These are phyloP conservation scores for Irpex rosettiformis DNA, from an alignment of 1,284 basidiomycete species.

Conservation along the genomic window DNA sequence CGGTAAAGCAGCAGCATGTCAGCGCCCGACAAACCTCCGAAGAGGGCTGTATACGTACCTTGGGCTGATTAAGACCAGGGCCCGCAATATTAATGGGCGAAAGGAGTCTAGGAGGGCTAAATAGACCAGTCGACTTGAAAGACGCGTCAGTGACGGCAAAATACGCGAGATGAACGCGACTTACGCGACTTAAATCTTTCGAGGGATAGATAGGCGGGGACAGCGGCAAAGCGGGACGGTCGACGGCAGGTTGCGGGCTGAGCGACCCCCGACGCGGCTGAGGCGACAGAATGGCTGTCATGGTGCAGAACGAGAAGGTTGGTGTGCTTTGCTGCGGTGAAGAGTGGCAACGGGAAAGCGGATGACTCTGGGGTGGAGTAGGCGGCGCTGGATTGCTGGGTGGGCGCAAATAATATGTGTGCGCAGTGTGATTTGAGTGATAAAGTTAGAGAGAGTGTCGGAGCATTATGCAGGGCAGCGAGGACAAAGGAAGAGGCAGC, in stretches of 20 bases:
- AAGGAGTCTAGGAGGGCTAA: constrained; percentile 24
- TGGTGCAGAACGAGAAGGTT: constrained; percentile 14
- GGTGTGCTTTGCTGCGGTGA: constrained; percentile 2
- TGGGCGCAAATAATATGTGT: background rate
- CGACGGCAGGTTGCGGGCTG: constrained; percentile 9
- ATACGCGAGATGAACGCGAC: constrained; percentile 6
- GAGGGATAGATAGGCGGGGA: constrained; percentile 19
- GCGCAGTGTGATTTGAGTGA: background rate
- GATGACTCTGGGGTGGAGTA: constrained; percentile 1
- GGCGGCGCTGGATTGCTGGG: background rate
- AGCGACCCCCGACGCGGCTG: constrained; percentile 22
- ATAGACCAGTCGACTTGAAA: constrained; percentile 17
- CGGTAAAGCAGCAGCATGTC: constrained; percentile 2
- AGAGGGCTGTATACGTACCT: constrained; percentile 15
- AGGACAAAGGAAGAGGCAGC: constrained; percentile 3
- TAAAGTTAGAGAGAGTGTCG: background rate
- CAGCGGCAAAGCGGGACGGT: constrained; percentile 14
- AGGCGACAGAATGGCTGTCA: constrained; percentile 24
- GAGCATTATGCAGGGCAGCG: constrained; percentile 6
- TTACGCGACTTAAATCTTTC: constrained; percentile 24
- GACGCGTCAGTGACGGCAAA: constrained; percentile 7
- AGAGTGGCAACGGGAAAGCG: constrained; percentile 15
- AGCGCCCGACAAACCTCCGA: constrained; percentile 3
- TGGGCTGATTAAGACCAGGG: constrained; percentile 15
- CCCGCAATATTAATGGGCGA: constrained; percentile 27